Evolutionary conservation across 352 stramenopile species (phyloP), one percentile per base, ranked within the genome.

Genomic region (Globisporangium polare): DNA sequence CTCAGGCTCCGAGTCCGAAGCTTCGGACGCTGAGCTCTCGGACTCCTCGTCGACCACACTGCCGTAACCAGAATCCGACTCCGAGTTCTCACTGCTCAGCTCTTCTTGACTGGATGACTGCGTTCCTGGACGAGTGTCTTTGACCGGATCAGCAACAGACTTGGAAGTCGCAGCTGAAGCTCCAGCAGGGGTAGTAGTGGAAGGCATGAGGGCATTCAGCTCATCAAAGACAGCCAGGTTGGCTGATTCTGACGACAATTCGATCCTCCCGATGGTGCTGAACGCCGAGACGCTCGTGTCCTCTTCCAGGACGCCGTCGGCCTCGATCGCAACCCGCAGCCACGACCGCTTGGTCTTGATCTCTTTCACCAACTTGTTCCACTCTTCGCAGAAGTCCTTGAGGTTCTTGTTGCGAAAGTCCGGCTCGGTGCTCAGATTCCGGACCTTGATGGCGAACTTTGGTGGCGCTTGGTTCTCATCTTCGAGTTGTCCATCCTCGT

Each of bases 331-430:
- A 12, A 65, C 20, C 0, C 27, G 41, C 5, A 65, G 20, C 51
- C 60, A 65, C 42, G 60, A 31, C 15, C 52, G 42, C 22, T 18
- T 54, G 5, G 6, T 26, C 27, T 39, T 49, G 22, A 65, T 20
- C 20, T 60, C 15, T 17, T 37, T 26, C 22, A 50, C 45, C 37
- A 56, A 18, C 17, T 47, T 59, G 52, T 60, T 65, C n/a, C 33
- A 43, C 27, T 33, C 43, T 5, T 29, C 55, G 41, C 60, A 60
- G 31, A 65, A 65, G 17, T 3, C 29, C 45, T 55, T 47, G 6
- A 65, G 53, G 20, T 47, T 54, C 9, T 47, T 55, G 35, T 18
- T 57, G 51, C 15, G 47, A 31, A 65, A 60, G 26, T 65, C 60
- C n/a, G 51, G 60, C 18, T 49, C 51, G 5, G 24, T 43, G 7